These are phyloP conservation scores for Guadua angustifolia DNA, from an alignment of 176 grass and related monocot species.

Conservation along the genomic window DNA sequence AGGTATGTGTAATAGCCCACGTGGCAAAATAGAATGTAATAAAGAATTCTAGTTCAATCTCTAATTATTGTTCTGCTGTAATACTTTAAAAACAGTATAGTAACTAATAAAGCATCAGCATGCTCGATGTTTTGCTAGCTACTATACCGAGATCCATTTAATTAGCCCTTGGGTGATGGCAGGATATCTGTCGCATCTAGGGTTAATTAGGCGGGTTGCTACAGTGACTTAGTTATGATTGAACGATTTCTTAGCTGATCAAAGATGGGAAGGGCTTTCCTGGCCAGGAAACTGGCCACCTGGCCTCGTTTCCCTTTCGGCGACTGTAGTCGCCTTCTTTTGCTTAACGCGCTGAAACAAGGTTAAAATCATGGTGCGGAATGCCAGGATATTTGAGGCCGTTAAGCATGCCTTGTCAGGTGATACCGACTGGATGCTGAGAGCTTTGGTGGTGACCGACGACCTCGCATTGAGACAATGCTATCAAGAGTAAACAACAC, in stretches of 20 bases:
- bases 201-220: neutral
- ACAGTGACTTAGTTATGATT: neutral
- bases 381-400: neutral
- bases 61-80: too few species aligned
- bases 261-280: neutral
- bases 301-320: constrained; percentile 4
- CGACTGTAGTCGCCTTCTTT: neutral
- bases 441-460: neutral
- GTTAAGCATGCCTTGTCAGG: constrained; percentile 26
- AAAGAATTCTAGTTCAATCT: too few species aligned
- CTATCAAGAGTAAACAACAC: neutral
- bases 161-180: too few species aligned
- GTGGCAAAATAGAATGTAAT: too few species aligned
- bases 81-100: too few species aligned
- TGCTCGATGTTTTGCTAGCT: too few species aligned
- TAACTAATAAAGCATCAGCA: too few species aligned
- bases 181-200: too few species aligned
- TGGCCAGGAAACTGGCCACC: neutral
- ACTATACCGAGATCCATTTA: too few species aligned
- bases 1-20: too few species aligned
- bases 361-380: neutral
- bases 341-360: neutral
- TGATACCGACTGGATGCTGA: neutral
- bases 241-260: neutral
- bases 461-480: neutral